phyloP scores from a whole-genome alignment of 441 rosid genomes.

The Populus trichocarpa region DNA sequence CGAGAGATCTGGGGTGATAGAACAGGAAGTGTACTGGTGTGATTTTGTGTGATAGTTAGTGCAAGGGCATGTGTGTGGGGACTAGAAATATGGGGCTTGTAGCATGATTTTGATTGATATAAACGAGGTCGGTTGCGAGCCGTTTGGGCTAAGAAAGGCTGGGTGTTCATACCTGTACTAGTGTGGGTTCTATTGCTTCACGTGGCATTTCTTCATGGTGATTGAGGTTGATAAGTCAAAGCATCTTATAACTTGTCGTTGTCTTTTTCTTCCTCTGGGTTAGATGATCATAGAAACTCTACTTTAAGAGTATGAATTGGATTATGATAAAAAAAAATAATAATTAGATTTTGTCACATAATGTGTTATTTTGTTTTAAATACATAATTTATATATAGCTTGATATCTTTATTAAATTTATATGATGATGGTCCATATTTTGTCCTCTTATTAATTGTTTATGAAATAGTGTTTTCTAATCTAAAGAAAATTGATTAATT shows the following conservation, averaged over 20 bases:
- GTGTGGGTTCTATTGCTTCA: background rate
- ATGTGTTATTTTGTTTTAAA: no score
- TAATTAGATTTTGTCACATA: no score
- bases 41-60: constrained; percentile 7
- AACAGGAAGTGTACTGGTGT: constrained; percentile 1
- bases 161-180: background rate
- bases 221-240: constrained; percentile 29
- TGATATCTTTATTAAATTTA: no score
- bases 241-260: background rate
- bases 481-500: no score
- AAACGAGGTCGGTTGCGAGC: constrained; percentile 57
- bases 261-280: background rate
- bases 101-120: constrained; percentile 3
- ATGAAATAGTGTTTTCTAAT: no score
- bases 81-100: constrained; percentile 3
- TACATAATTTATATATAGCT: no score
- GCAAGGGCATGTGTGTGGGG: constrained; percentile 15
- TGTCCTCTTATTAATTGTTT: no score
- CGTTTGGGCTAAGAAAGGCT: constrained; percentile 39
- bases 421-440: no score
- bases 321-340: no score
- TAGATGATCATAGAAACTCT: background rate
- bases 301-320: no score
- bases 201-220: constrained; percentile 25
- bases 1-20: background rate